A percentile compares a stretch with the other conserved stretches of the same genome.
Evolutionary conservation across 2,329 filamentous ascomycete species (phyloP).

Genomic region (Tolypocladium tundrense): DNA sequence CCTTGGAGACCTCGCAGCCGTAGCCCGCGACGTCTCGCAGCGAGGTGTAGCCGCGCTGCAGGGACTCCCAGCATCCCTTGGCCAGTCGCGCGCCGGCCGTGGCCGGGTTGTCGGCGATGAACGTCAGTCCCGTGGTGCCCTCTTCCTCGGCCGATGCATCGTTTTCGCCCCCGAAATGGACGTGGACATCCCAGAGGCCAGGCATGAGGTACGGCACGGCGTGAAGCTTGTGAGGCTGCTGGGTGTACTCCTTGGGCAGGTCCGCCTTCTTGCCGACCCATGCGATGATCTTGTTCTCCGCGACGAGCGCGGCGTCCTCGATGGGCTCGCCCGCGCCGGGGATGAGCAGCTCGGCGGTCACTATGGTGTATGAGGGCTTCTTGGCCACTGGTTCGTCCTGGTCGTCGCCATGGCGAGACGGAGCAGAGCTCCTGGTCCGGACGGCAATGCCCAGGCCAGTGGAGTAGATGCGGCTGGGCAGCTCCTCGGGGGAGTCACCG

Average conservation of each 20-base stretch:
- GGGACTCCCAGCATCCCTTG: slow-evolving; percentile 25
- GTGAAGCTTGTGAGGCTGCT: slow-evolving; percentile 13
- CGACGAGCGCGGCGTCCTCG: slow-evolving; percentile 20
- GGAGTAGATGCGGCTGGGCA: slow-evolving; percentile 12
- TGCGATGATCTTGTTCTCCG: slow-evolving; percentile 23
- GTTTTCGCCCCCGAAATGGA: slow-evolving; percentile 31
- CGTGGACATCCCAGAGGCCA: slow-evolving; percentile 42
- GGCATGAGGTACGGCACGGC: slow-evolving; percentile 34
- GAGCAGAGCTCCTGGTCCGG: slow-evolving; percentile 2
- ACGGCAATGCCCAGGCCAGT: slow-evolving; percentile 18
- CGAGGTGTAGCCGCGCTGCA: slow-evolving; percentile 37
- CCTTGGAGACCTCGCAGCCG: slow-evolving; percentile 29
- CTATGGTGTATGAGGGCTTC: slow-evolving; percentile 21
- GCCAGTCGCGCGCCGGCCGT: slow-evolving; percentile 27
- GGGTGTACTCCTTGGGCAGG: slow-evolving; percentile 20
- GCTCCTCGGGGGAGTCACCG: background rate
- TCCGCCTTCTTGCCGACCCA: slow-evolving; percentile 22
- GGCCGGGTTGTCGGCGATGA: slow-evolving; percentile 19
- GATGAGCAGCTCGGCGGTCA: slow-evolving; percentile 22
- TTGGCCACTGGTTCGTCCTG: slow-evolving; percentile 3
- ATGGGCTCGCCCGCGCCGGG: slow-evolving; percentile 24
- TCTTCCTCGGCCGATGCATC: slow-evolving; percentile 7
- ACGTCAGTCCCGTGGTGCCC: slow-evolving; percentile 12
- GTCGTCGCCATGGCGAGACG: background rate
- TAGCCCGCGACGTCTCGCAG: slow-evolving; percentile 37